Percentiles rank a stretch among this genome's conserved stretches.
Evolutionary conservation across 2,329 filamentous ascomycete genomes (phyloP).

Genomic region (Colletotrichum karsti): DNA sequence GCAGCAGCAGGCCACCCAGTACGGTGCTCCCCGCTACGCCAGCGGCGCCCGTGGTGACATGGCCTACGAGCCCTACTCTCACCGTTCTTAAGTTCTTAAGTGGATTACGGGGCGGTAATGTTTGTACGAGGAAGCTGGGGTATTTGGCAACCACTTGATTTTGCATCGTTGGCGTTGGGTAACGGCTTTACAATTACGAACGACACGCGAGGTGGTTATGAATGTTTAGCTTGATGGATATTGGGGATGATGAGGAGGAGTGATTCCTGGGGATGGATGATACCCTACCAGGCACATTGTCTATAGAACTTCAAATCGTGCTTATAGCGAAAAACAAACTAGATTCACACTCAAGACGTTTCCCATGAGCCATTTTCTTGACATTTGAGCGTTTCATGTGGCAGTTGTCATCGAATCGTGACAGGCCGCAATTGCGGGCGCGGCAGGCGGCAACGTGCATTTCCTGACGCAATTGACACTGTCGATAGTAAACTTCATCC

Average conservation of each 20-base stretch:
- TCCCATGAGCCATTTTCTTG: not conserved
- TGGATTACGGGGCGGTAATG: not conserved
- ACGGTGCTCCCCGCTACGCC: slow-evolving; percentile 48
- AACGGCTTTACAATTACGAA: slow-evolving; percentile 19
- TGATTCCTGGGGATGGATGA: slow-evolving; percentile 19
- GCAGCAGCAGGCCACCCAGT: slow-evolving; percentile 41
- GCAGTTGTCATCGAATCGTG: not conserved
- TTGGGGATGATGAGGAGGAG: not conserved
- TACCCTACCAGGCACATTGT: slow-evolving; percentile 24
- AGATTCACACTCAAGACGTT: not conserved
- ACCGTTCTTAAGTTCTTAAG: slow-evolving; percentile 53
- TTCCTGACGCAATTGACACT: not conserved
- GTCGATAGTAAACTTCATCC: slow-evolving; percentile 14
- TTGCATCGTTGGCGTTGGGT: slow-evolving; percentile 28
- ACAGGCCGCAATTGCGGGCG: not conserved
- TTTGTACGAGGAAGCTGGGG: not conserved
- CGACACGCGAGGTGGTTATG: slow-evolving; percentile 17
- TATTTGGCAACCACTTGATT: slow-evolving; percentile 7
- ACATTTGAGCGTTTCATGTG: slow-evolving; percentile 6
- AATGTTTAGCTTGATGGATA: slow-evolving; percentile 14
- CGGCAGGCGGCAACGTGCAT: slow-evolving; percentile 3
- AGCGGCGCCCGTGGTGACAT: slow-evolving; percentile 55
- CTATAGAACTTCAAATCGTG: slow-evolving; percentile 21
- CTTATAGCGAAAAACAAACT: slow-evolving; percentile 8
- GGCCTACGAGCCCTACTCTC: slow-evolving; percentile 72